Evolutionary conservation across 305 asterid genomes (phyloP).

Genomic region (Solanum hybrid): DNA sequence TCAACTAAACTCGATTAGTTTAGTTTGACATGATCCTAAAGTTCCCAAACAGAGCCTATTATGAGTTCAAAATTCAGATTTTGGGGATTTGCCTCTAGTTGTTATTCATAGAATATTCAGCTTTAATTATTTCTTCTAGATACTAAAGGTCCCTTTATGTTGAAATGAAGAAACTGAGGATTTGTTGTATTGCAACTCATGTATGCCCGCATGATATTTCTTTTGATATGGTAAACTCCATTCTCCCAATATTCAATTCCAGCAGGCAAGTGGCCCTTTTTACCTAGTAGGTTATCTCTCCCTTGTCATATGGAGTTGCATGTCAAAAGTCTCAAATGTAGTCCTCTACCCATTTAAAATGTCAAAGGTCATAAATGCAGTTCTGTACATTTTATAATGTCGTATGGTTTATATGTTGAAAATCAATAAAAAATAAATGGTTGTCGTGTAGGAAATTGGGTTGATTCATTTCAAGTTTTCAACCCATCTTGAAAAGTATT

Average conservation of each 20-base stretch:
- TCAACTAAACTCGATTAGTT: conserved; percentile 17
- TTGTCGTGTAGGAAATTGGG: no score
- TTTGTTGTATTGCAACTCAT: background rate
- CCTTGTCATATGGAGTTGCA: background rate
- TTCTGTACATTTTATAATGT: background rate
- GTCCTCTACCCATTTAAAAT: background rate
- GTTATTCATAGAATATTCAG: background rate
- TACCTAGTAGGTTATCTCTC: background rate
- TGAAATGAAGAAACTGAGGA: background rate
- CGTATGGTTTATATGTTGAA: background rate
- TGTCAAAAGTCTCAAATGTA: background rate
- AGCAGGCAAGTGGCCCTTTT: background rate
- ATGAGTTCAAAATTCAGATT: background rate
- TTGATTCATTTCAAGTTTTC: no score
- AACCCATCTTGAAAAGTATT: no score
- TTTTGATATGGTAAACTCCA: background rate
- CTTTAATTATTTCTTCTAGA: background rate
- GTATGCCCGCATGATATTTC: background rate
- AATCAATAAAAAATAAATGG: no score
- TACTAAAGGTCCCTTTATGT: background rate
- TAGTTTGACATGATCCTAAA: background rate
- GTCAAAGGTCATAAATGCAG: background rate
- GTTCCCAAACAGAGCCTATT: background rate
- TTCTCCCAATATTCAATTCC: background rate
- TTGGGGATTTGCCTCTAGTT: background rate